phyloP scores from a whole-genome alignment of 257 asterid species.

The Anisodus tanguticus region DNA sequence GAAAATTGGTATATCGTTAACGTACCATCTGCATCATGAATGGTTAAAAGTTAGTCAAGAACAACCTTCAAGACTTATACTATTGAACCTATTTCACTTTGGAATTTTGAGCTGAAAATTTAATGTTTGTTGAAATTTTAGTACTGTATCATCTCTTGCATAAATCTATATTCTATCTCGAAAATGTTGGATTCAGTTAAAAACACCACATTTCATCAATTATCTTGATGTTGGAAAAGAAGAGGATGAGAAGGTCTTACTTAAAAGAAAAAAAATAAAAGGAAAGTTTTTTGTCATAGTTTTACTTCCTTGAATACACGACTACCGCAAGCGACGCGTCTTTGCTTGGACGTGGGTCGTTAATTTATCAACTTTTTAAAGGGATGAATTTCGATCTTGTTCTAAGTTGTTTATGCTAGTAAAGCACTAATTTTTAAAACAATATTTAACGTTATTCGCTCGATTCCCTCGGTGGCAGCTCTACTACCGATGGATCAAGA shows the following conservation, averaged over 20 bases:
- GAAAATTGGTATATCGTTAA: slow-evolving; percentile 67
- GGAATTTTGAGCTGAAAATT: not conserved
- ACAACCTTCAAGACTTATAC: not conserved
- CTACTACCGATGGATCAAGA: not conserved
- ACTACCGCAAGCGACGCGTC: not conserved
- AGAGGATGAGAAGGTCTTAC: not conserved
- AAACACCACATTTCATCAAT: not conserved
- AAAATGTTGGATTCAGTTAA: not conserved
- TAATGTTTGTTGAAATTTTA: not conserved
- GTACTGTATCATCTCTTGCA: not conserved
- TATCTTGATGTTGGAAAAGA: not conserved
- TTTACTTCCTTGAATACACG: no score
- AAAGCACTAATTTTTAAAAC: not conserved
- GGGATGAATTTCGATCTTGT: not conserved
- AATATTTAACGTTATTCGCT: not conserved
- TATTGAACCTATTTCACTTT: fast-evolving
- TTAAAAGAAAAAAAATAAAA: not conserved
- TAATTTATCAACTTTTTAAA: not conserved
- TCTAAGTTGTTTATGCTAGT: not conserved
- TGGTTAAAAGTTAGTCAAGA: not conserved
- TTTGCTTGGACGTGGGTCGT: not conserved
- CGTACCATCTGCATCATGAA: slow-evolving; percentile 62
- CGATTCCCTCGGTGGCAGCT: fast-evolving
- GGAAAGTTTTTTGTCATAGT: no score
- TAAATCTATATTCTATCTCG: not conserved